phyloP scores from a whole-genome alignment of 2,329 filamentous ascomycete genomes.

The Alternaria sp. region DNA sequence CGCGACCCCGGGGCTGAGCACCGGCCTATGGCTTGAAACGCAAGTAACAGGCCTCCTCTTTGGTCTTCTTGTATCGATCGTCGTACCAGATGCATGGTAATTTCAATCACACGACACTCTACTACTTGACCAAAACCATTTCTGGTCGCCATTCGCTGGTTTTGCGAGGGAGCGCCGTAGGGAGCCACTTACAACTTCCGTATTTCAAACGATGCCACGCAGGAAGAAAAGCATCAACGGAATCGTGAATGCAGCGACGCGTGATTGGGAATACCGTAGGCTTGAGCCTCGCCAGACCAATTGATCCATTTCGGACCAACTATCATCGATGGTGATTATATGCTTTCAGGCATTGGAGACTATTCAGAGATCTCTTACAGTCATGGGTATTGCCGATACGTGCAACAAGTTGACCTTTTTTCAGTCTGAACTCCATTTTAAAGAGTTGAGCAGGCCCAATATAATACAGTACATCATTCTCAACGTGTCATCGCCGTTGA shows the following conservation, averaged over 20 bases:
- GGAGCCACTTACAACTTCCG: background rate
- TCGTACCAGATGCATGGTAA: background rate
- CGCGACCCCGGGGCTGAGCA: background rate
- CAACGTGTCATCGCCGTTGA: background rate
- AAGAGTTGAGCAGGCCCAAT: slow-evolving; percentile 2
- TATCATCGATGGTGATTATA: background rate
- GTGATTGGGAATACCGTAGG: background rate
- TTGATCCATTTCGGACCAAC: background rate
- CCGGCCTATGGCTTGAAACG: background rate
- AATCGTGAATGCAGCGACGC: background rate
- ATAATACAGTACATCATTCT: slow-evolving; percentile 10
- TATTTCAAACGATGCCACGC: background rate
- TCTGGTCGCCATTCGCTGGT: background rate
- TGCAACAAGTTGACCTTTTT: background rate
- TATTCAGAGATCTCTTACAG: background rate
- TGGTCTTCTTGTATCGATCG: background rate
- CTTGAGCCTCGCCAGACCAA: background rate
- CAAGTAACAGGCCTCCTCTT: background rate
- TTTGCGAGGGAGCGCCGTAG: background rate
- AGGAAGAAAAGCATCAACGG: background rate
- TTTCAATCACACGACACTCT: background rate
- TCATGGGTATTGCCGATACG: background rate
- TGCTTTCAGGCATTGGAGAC: background rate
- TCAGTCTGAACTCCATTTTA: background rate
- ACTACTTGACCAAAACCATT: background rate